Conservation (phyloP, 306 rosid genomes). For the Trichosanthes truncata region DNA sequence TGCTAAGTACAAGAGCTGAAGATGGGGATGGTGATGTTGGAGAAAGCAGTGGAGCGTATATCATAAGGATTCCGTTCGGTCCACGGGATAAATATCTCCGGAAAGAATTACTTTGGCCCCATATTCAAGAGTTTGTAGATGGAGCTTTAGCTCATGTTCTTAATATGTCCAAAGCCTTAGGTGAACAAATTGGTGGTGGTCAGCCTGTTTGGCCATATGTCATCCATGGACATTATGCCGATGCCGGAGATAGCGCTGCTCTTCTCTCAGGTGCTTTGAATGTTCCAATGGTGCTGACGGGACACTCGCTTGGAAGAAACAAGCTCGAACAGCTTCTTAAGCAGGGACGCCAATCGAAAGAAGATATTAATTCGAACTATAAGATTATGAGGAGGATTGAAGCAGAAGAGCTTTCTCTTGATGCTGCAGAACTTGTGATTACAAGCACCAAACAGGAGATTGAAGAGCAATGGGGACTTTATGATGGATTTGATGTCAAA, state of each 20-base stretch:
- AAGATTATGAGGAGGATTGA: conserved; percentile 89
- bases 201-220: conserved; percentile 91
- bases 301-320: conserved; percentile 88
- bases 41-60: conserved; percentile 90
- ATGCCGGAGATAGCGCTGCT: conserved; percentile 89
- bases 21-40: conserved; percentile 53
- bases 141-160: conserved; percentile 88
- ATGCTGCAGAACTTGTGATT: conserved; percentile 85
- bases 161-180: conserved; percentile 81
- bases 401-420: conserved; percentile 81
- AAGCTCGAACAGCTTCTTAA: conserved; percentile 88
- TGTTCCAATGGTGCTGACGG: conserved; percentile 84
- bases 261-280: conserved; percentile 89
- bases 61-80: conserved; percentile 78
- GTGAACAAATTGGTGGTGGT: conserved; percentile 76
- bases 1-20: conserved; percentile 50
- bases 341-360: conserved; percentile 85
- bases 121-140: conserved; percentile 80
- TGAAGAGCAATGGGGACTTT: conserved; percentile 93
- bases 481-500: conserved; percentile 86
- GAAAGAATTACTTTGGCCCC: conserved; percentile 86
- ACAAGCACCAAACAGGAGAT: conserved; percentile 92
- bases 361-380: conserved; percentile 80
- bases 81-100: conserved; percentile 73
- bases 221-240: conserved; percentile 88